Percentiles rank a stretch among this genome's conserved stretches.
Evolutionary conservation across 805 yeast genomes (phyloP).

Genomic region (Metschnikowia matae): DNA sequence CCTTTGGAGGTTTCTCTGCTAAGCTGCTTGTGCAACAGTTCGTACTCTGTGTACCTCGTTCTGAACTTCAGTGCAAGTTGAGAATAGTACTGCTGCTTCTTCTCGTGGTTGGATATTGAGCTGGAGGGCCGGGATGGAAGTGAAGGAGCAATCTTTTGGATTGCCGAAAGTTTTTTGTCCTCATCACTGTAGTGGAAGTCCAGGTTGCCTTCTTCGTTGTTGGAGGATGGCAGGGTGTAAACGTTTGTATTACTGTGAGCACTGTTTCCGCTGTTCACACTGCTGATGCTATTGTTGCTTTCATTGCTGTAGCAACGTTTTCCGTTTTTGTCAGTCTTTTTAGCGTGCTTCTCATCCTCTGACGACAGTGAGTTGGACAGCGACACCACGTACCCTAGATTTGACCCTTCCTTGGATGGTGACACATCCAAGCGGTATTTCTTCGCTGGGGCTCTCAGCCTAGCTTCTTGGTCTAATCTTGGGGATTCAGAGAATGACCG

Average conservation of each 20-base stretch:
- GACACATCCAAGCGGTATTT: conserved; percentile 12
- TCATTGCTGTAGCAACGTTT: conserved; percentile 14
- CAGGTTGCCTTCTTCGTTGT: conserved; percentile 23
- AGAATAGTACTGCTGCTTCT: conserved; percentile 17
- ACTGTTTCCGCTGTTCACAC: conserved; percentile 11
- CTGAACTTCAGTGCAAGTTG: conserved; percentile 18
- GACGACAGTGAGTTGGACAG: conserved; percentile 22
- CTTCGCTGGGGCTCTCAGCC: conserved; percentile 4
- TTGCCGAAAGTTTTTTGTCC: conserved; percentile 7
- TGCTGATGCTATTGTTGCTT: conserved; percentile 13
- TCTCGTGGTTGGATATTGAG: conserved; percentile 15
- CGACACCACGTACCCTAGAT: conserved; percentile 8
- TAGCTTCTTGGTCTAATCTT: conserved; percentile 9
- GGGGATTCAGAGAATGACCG: conserved; percentile 24
- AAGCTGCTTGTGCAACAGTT: conserved; percentile 13
- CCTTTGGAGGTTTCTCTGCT: conserved; percentile 10
- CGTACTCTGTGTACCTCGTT: conserved; percentile 15
- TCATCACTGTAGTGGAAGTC: conserved; percentile 14
- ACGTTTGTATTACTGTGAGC: conserved; percentile 8
- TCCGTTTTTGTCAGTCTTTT: conserved; percentile 13
- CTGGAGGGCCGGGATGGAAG: conserved; percentile 15
- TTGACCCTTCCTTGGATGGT: conserved; percentile 12
- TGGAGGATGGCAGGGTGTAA: conserved; percentile 37
- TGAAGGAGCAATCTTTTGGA: conserved; percentile 3
- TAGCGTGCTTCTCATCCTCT: conserved; percentile 20